Conservation (phyloP, 1,139 yeast species). For the Protomyces pachydermus region DNA sequence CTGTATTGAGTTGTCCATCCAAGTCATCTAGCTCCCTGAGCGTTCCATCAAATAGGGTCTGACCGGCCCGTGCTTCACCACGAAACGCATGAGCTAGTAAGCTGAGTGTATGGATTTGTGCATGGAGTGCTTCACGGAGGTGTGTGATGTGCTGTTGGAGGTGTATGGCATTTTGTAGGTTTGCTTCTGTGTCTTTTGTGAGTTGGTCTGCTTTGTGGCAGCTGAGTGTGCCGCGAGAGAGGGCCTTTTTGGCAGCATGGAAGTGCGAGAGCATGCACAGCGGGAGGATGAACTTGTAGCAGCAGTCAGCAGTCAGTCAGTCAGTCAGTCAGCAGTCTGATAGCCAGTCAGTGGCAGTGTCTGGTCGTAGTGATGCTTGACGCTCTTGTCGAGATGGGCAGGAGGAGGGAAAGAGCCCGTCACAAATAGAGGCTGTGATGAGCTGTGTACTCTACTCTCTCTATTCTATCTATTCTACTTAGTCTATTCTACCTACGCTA, state of each 20-base stretch:
- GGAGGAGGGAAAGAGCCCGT: too few species aligned
- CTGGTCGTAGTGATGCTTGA: too few species aligned
- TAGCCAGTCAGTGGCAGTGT: too few species aligned
- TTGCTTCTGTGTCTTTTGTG: neutral
- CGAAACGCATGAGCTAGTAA: neutral
- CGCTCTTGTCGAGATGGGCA: too few species aligned
- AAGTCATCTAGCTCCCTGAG: conserved; percentile 6
- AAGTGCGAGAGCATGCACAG: conserved; percentile 2
- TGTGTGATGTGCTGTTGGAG: neutral
- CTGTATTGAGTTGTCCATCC: conserved; percentile 8
- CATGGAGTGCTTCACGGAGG: conserved; percentile 5
- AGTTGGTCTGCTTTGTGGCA: conserved; percentile 11
- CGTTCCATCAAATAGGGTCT: neutral
- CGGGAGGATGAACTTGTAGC: neutral
- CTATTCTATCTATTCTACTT: too few species aligned
- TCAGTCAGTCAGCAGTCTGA: neutral
- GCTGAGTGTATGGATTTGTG: conserved; percentile 5
- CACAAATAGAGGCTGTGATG: too few species aligned
- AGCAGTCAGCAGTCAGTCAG: neutral
- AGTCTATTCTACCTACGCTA: too few species aligned
- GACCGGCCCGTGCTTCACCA: conserved; percentile 2
- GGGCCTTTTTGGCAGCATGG: conserved; percentile 17
- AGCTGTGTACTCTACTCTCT: too few species aligned
- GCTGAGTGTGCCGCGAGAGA: conserved; percentile 2
- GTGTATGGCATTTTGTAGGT: neutral